Evolutionary conservation across 805 yeast genomes (phyloP).

Genomic region (Metschnikowia proteae): DNA sequence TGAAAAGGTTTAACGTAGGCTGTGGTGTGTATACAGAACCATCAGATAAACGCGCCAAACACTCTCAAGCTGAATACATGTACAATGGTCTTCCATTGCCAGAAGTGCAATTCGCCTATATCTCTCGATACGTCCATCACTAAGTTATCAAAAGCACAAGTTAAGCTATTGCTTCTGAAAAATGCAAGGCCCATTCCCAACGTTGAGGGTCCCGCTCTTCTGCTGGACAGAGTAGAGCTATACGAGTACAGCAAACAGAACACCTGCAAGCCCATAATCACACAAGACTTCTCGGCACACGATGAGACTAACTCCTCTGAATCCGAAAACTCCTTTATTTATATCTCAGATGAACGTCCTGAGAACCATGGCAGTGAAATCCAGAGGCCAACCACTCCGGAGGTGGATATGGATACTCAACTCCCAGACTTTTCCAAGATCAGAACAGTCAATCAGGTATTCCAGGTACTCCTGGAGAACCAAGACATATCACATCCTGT

Average conservation of each 20-base stretch:
- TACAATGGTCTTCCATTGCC: conserved; percentile 41
- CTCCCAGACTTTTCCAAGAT: conserved; percentile 31
- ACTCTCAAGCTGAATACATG: neutral
- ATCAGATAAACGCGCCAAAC: conserved; percentile 3
- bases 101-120: conserved; percentile 58
- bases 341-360: conserved; percentile 18
- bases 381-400: neutral
- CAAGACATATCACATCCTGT: conserved; percentile 80
- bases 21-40: neutral
- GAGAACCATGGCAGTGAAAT: conserved; percentile 9
- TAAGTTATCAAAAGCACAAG: conserved; percentile 52
- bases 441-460: conserved; percentile 57
- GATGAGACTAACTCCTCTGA: neutral
- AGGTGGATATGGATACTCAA: conserved; percentile 7
- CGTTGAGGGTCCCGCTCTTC: conserved; percentile 33
- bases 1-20: neutral
- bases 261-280: neutral
- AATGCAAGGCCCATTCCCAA: conserved; percentile 17
- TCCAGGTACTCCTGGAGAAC: conserved; percentile 63
- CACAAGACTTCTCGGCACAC: neutral
- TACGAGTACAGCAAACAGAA: conserved; percentile 25
- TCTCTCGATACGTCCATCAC: conserved; percentile 52
- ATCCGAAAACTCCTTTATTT: conserved; percentile 14
- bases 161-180: conserved; percentile 46
- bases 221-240: conserved; percentile 33